A percentile compares a stretch with the other conserved stretches of the same genome.
Conservation (phyloP, 257 asterid species). For the Capsicum chinense region DNA sequence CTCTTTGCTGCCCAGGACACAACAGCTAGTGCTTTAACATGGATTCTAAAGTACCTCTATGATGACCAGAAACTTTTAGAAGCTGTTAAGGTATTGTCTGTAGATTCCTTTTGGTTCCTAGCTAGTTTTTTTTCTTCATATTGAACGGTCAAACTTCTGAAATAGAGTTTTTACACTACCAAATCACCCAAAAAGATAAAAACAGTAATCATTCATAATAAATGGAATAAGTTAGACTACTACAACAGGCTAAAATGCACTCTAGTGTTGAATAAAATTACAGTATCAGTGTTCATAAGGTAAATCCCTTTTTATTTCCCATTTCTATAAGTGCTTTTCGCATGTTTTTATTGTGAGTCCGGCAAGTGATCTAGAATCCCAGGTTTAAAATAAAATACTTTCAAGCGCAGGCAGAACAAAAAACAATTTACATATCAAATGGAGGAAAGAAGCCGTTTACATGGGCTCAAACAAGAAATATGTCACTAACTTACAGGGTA, state of each 20-base stretch:
- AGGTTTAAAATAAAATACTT: not conserved
- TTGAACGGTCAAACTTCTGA: not conserved
- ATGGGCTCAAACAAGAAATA: constrained; percentile 80
- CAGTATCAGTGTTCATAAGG: not conserved
- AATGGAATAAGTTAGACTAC: not conserved
- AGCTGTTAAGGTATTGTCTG: constrained; percentile 58
- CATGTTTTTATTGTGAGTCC: not conserved
- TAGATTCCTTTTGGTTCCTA: constrained; percentile 11
- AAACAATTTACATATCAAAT: constrained; percentile 50
- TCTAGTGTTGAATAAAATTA: not conserved
- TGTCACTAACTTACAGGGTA: constrained; percentile 83
- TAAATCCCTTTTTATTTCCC: not conserved
- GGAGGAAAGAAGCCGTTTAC: constrained; percentile 54
- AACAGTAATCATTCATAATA: not conserved
- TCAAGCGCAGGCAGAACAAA: constrained; percentile 65
- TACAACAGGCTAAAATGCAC: not conserved
- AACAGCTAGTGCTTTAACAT: constrained; percentile 83
- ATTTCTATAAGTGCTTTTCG: not conserved
- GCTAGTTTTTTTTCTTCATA: not conserved
- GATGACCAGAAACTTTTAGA: constrained; percentile 63
- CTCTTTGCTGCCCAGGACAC: constrained; percentile 97
- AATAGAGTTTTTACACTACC: not conserved
- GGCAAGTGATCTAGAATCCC: not conserved
- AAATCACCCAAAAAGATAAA: not conserved
- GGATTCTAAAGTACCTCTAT: constrained; percentile 82